phyloP scores from a whole-genome alignment of 441 rosid species.

The Adansonia rubrostipa region DNA sequence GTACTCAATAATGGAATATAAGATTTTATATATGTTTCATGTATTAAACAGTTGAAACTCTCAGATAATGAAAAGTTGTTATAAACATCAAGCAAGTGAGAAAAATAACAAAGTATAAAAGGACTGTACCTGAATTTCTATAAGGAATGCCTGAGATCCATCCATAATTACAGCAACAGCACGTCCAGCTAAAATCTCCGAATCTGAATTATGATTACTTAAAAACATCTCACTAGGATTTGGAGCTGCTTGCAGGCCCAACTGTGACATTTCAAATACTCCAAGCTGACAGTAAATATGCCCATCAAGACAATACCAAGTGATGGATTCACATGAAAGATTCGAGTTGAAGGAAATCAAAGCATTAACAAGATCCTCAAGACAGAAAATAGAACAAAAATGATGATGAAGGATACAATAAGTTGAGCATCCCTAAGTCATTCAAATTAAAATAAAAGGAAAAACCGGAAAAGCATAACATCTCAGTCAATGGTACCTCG shows the following conservation, averaged over 20 bases:
- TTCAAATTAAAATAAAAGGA: constrained; percentile 11
- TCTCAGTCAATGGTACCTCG: constrained; percentile 57
- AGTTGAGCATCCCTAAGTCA: constrained; percentile 8
- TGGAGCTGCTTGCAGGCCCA: constrained; percentile 71
- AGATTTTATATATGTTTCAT: background rate
- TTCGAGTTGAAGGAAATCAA: background rate
- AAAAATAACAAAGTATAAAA: constrained; percentile 12
- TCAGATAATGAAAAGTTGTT: background rate
- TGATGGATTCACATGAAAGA: constrained; percentile 9
- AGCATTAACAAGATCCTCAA: constrained; percentile 21
- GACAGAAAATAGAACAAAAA: constrained; percentile 21
- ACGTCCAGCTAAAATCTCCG: constrained; percentile 84
- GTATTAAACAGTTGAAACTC: background rate
- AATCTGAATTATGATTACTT: constrained; percentile 70
- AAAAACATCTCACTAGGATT: constrained; percentile 87
- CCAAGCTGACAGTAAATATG: constrained; percentile 68
- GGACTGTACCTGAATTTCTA: constrained; percentile 81
- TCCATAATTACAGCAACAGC: constrained; percentile 93
- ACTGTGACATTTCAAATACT: constrained; percentile 83
- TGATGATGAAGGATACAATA: constrained; percentile 1
- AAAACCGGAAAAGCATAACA: constrained; percentile 45
- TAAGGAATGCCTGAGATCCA: constrained; percentile 86
- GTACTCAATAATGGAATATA: background rate
- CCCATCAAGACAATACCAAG: background rate
- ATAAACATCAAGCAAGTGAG: constrained; percentile 4